Base-by-base conservation (phyloP, 495 filamentous ascomycete genomes). In the Penicillium bialowiezense region DNA sequence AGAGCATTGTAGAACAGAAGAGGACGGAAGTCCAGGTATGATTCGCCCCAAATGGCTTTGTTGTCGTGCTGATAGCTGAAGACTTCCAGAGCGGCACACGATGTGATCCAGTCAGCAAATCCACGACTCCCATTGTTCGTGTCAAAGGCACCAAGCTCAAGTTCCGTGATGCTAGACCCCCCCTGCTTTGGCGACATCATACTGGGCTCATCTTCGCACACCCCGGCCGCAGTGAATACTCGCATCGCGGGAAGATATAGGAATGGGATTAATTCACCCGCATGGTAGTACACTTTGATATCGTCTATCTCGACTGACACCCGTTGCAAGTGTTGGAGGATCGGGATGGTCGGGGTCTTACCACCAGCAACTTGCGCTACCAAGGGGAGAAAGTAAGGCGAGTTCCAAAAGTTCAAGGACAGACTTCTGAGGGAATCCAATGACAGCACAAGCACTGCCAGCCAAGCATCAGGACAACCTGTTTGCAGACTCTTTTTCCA, bases 21-120 rank as follows among this genome's bases (percentile, higher is more conserved):
- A 18, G 56, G 44, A 0, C 35, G 41, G 39, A 60, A 55, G 1
- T 24, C 36, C 17, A 37, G 18, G 12, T 44, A 50, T 0, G 3
- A 2, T 6, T 50, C 36, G 3, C 19, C 32, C 48, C 45, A 55
- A 18, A 51, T 38, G 10, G 17, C 56, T 23, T 31, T 31, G 37
- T 53, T 34, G 10, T 23, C 7, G 26, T 60, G 57, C 17, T 51
- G 46, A 34, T 54, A 60, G 20, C 48, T 19, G 24, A 60, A 56
- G n/a, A 21, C 3, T 14, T 56, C 44, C 26, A 60, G 52, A 28
- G 48, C 53, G 1, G 36, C 41, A 37, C 52, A 60, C 8, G 50
- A 14, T 1, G 29, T 48, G 41, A 60, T 48, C 28, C 33, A 40
- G 9, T 53, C 17, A 1, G 21, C 29, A n/a, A 60, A 33, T 14